Evolutionary conservation across 2,329 filamentous ascomycete species (phyloP).

Genomic region (Incumbomyces lentus): DNA sequence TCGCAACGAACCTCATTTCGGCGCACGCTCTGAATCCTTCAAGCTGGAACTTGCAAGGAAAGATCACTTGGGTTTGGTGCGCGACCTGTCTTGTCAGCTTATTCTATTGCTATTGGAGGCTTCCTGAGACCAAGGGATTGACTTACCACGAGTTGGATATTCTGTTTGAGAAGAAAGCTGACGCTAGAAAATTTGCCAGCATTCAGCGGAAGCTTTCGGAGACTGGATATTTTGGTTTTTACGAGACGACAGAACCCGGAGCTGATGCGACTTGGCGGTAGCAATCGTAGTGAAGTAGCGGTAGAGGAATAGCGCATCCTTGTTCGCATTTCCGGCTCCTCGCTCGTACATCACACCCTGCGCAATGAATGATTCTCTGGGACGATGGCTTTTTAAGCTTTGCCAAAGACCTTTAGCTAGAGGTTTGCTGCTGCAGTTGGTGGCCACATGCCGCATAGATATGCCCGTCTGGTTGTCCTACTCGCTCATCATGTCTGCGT

Average conservation of each 20-base stretch:
- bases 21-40: constrained; percentile 20
- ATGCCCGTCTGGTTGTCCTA: too few relatives aligned
- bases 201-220: constrained; percentile 6
- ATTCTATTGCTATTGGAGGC: constrained; percentile 27
- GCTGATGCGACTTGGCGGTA: background rate
- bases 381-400: too few relatives aligned
- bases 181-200: constrained; percentile 26
- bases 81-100: constrained; percentile 23
- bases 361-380: too few relatives aligned
- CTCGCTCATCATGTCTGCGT: background rate
- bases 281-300: background rate
- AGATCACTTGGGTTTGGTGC: constrained; percentile 31
- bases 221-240: constrained; percentile 6
- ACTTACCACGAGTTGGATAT: constrained; percentile 32
- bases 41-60: constrained; percentile 26
- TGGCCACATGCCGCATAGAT: too few relatives aligned
- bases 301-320: background rate
- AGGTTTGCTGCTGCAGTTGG: too few relatives aligned
- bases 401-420: too few relatives aligned
- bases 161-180: constrained; percentile 29
- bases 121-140: constrained; percentile 32
- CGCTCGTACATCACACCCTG: too few relatives aligned
- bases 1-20: constrained; percentile 21
- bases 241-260: background rate
- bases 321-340: background rate